Conservation (phyloP, 441 rosid genomes). For the Adansonia madagascariensis region DNA sequence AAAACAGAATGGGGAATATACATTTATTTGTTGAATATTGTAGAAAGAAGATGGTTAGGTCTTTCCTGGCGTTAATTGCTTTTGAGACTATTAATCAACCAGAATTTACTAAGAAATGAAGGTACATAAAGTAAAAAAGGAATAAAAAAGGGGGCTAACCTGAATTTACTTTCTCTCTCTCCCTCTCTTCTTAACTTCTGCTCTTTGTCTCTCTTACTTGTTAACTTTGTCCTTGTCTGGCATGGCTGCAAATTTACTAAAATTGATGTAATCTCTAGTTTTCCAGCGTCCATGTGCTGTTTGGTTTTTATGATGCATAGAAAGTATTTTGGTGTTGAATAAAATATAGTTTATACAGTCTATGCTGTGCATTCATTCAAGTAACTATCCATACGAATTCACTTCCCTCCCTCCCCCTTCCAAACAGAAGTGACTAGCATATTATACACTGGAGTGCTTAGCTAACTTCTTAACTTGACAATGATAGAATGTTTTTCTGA, state of each 20-base stretch:
- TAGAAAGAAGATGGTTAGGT: not conserved
- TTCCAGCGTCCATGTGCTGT: not conserved
- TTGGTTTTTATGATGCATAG: not conserved
- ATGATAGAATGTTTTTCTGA: not conserved
- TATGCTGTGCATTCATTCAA: not conserved
- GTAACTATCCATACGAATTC: not conserved
- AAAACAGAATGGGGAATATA: not conserved
- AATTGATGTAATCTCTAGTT: not conserved
- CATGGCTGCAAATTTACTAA: constrained; percentile 11
- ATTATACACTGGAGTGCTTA: not conserved
- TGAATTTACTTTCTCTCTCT: constrained; percentile 10
- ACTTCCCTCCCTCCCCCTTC: not conserved
- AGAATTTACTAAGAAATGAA: not conserved
- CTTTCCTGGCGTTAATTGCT: constrained; percentile 8
- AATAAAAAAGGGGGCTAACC: not conserved
- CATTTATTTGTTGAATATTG: constrained; percentile 1
- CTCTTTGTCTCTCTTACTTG: not conserved
- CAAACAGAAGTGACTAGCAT: not conserved
- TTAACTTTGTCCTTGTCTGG: not conserved
- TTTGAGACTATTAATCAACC: not conserved
- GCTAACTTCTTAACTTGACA: not conserved
- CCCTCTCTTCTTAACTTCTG: constrained; percentile 14
- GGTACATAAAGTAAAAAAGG: too few relatives aligned
- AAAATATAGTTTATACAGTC: not conserved
- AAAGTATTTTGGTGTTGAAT: not conserved